Conservation (phyloP, 306 rosid genomes). For the Vigna reflexopilosa region DNA sequence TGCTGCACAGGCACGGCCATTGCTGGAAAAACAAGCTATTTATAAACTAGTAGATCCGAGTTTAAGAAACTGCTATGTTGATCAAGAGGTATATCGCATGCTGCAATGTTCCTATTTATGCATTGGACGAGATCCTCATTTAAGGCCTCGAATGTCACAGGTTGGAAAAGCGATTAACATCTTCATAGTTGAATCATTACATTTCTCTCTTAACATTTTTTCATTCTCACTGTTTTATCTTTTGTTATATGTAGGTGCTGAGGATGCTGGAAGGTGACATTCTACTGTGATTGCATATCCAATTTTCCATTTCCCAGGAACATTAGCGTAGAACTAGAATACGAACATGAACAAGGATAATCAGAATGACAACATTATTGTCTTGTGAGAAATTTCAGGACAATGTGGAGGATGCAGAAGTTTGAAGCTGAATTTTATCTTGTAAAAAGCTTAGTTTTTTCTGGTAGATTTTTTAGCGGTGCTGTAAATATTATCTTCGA, state of each 20-base stretch:
- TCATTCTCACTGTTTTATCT: neutral
- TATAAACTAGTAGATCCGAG: constrained; percentile 75
- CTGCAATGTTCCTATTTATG: constrained; percentile 84
- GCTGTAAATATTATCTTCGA: constrained; percentile 32
- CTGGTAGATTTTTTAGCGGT: neutral
- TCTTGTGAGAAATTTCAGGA: neutral
- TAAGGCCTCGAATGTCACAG: constrained; percentile 96
- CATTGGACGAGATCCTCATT: constrained; percentile 69
- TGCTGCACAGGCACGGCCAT: constrained; percentile 74
- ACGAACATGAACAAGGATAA: neutral
- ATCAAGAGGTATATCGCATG: constrained; percentile 73
- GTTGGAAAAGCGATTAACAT: constrained; percentile 46
- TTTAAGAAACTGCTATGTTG: constrained; percentile 58
- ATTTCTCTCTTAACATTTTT: neutral
- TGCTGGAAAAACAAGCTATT: constrained; percentile 66
- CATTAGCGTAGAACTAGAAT: constrained; percentile 4
- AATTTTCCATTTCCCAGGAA: constrained; percentile 21
- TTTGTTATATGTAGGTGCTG: constrained; percentile 62
- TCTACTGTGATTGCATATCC: constrained; percentile 48
- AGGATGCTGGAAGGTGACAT: constrained; percentile 89
- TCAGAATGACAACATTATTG: neutral
- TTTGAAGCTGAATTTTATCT: constrained; percentile 16
- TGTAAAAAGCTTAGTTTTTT: constrained; percentile 33
- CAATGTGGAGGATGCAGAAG: constrained; percentile 7
- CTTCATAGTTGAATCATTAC: neutral